A percentile compares a stretch with the other conserved stretches of the same genome.
Evolutionary conservation across 805 yeast species (phyloP).

Genomic region (Candida xyloterini): DNA sequence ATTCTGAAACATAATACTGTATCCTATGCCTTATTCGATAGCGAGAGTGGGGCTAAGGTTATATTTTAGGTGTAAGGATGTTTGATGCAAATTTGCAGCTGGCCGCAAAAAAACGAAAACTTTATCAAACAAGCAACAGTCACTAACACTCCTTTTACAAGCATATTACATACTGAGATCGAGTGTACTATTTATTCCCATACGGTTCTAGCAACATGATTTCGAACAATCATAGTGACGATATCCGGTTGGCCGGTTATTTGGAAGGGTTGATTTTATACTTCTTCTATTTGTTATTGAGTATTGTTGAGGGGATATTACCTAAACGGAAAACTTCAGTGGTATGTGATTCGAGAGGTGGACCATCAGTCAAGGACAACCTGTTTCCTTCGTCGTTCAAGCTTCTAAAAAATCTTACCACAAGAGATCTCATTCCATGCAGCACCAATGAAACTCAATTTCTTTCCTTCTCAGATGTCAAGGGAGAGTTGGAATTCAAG

Average conservation of each 20-base stretch:
- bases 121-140: neutral
- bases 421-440: slow-evolving; percentile 34
- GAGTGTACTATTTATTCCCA: too few species aligned
- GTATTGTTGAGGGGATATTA: neutral
- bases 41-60: too few species aligned
- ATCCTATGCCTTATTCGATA: too few species aligned
- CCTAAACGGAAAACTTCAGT: neutral
- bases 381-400: slow-evolving; percentile 15
- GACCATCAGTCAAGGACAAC: slow-evolving; percentile 3
- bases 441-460: slow-evolving; percentile 48
- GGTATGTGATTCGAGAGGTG: neutral
- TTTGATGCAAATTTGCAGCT: neutral
- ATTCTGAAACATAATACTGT: too few species aligned
- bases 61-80: slow-evolving; percentile 4
- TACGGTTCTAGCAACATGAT: neutral
- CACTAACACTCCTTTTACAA: neutral
- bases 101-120: slow-evolving; percentile 5
- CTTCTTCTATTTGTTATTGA: neutral
- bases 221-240: neutral
- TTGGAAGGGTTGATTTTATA: neutral
- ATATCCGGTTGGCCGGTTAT: slow-evolving; percentile 1
- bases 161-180: too few species aligned
- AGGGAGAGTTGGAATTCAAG: slow-evolving; percentile 59
- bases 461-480: slow-evolving; percentile 47
- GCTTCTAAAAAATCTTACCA: slow-evolving; percentile 16